Base-by-base conservation (phyloP, 139 green algal genomes). In the Yamagishiella unicocca region DNA sequence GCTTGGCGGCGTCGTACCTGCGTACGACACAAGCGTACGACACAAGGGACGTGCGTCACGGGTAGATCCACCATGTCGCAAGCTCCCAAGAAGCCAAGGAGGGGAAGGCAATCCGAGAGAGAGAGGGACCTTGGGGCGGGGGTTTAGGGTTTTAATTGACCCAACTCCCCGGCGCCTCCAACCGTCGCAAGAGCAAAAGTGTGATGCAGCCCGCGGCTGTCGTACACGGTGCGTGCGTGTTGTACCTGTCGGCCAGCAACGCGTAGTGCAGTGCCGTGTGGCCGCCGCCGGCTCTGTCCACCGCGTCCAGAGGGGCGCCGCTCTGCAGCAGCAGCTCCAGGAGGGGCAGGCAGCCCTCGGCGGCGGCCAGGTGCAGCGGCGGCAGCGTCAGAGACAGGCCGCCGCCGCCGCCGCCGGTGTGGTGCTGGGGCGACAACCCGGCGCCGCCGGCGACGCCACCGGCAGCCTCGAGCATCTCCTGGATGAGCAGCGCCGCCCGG, bases 231-330 rank as follows among this genome's bases (percentile, higher is more conserved):
- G 58, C 53, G 8, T n/a, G n/a, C n/a, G n/a, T n/a, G n/a, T n/a
- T n/a, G n/a, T 25, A 45, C 84, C 90, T 55, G 68, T 92, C 89
- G 31, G 90, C 42, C 61, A 94, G 58, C 35, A 94, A 53, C n/a
- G 90, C 88, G 35, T 94, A 95, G 62, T 94, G 90, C 54, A 95
- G 89, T 2, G 92, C 78, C 19, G 66, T 91, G 58, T 90, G 87
- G 12, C 85, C 68, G 37, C 86, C 89, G 1, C 85, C 68, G 45
- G 87, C 89, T 2, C 77, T 55, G 82, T 96, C 93, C 19, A 46
- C 46, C 6, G 55, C 76, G 21, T 93, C 84, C 31, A 83, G 79
- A 17, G 68, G 86, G 4, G 92, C 93, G 2, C 92, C 92, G 67
- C 92, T 94, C 90, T 95, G 92, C 42, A 94, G 40, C 61, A 85